These are phyloP conservation scores for Anisogramma anomala DNA, from an alignment of 2,329 filamentous ascomycete genomes.

Conservation along the genomic window DNA sequence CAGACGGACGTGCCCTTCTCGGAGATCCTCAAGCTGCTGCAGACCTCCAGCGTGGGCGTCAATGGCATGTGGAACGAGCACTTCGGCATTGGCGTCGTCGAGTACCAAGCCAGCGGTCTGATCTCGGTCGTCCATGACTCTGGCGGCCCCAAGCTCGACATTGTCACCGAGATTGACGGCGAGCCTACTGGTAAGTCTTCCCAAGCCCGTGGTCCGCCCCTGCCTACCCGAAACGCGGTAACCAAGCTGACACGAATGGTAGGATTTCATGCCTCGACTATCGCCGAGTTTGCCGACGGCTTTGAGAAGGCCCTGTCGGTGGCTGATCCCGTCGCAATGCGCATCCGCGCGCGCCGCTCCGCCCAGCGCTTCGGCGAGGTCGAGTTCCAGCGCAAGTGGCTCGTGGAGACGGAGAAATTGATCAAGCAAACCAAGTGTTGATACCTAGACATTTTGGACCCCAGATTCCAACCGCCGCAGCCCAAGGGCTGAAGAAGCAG, in stretches of 20 bases:
- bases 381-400: constrained; percentile 72
- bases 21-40: constrained; percentile 69
- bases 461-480: no score
- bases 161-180: constrained; percentile 71
- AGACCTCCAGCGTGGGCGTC: constrained; percentile 69
- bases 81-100: constrained; percentile 95
- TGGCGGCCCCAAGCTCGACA: constrained; percentile 86
- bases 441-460: background rate
- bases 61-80: constrained; percentile 99
- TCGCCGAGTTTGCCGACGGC: constrained; percentile 65
- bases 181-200: constrained; percentile 57
- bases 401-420: constrained; percentile 60
- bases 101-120: constrained; percentile 91
- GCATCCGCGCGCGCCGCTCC: constrained; percentile 63
- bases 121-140: constrained; percentile 89
- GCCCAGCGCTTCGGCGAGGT: constrained; percentile 79
- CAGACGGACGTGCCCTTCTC: constrained; percentile 84
- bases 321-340: constrained; percentile 61
- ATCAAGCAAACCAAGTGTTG: constrained; percentile 33
- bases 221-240: no score
- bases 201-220: no score
- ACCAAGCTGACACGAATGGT: constrained; percentile 16
- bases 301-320: constrained; percentile 68
- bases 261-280: constrained; percentile 78
- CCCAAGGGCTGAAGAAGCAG: no score